phyloP scores from a whole-genome alignment of 192 early-diverging fungal species.

The Backusella australiensis region DNA sequence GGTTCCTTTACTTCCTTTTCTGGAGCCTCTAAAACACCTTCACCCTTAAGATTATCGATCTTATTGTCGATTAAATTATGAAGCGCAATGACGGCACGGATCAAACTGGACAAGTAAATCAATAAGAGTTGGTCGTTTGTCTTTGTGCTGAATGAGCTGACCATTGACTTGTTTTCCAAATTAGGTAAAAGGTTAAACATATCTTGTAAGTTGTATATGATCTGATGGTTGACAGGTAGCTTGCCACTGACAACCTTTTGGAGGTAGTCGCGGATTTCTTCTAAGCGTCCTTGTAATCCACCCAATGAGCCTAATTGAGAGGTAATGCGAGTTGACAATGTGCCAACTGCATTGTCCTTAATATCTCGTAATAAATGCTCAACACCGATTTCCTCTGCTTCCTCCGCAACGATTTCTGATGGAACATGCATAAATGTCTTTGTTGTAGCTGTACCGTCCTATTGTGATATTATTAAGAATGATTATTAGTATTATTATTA shows the following conservation, averaged over 20 bases:
- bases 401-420: constrained; percentile 95
- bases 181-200: constrained; percentile 98
- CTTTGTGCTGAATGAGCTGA: constrained; percentile 83
- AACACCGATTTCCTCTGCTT: constrained; percentile 99
- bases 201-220: constrained; percentile 98
- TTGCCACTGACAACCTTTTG: constrained; percentile 81
- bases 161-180: constrained; percentile 74
- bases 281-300: constrained; percentile 80
- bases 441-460: constrained; percentile 96
- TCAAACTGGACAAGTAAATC: constrained; percentile 89
- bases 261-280: constrained; percentile 87
- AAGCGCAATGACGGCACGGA: constrained; percentile 93
- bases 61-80: constrained; percentile 99
- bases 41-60: constrained; percentile 79
- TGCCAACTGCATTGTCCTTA: constrained; percentile 95
- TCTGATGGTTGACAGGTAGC: constrained; percentile 94
- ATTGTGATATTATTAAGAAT: not conserved
- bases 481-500: not conserved
- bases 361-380: constrained; percentile 98
- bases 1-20: constrained; percentile 12
- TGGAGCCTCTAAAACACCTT: constrained; percentile 31
- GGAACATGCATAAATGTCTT: constrained; percentile 97
- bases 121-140: constrained; percentile 96
- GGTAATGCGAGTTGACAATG: constrained; percentile 89
- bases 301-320: constrained; percentile 91